Base-by-base conservation (phyloP, 2,329 filamentous ascomycete genomes). In the Sporothrix inflata region DNA sequence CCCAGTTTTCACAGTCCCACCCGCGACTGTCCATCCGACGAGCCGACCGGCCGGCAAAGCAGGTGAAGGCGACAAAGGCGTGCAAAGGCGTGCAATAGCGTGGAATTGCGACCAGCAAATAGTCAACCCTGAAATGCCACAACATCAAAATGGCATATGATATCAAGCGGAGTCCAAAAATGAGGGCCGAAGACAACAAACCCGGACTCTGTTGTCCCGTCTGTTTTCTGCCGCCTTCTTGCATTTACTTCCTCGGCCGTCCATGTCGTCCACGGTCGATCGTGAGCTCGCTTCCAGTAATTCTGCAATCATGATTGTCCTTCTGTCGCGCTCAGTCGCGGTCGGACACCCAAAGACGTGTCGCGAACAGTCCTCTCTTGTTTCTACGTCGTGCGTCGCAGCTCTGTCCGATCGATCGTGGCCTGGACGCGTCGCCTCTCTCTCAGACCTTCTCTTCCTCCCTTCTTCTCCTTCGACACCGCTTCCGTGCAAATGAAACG, bases 401-500 rank as follows among this genome's bases (percentile, higher is more conserved):
- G 8, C 27, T 27, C 11, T 57, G 51, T 57, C 53, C 53, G 49
- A 53, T 53, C 49, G 49, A 53, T 55, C 42, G 42, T 16, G 42
- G 42, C 5, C 24, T 27, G 21, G 51, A 55, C 51, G 51, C 51
- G 24, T 55, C 51, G 42, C 14, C 4, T 27, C 21, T 27, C 21
- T 55, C 11, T 34, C 30, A 34, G 30, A 34, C 30, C 3, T 30
- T 55, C 24, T 30, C 11, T 55, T 12, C 11, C 42, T 5, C 21
- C 1, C 14, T 6, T 7, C 14, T n/a, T n/a, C 30, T 38, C n/a
- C 30, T 34, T 21, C 63, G 38, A 16, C 16, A 67, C 63, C 63
- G 63, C 51, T 51, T 67, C 40, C 40, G 61, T 66, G 61, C 11
- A 66, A 66, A 30, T 66, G 61, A 66, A 66, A 67, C 65, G 30